Evolutionary conservation across 2,329 filamentous ascomycete genomes (phyloP).

Genomic region (Exophiala alcalophila): DNA sequence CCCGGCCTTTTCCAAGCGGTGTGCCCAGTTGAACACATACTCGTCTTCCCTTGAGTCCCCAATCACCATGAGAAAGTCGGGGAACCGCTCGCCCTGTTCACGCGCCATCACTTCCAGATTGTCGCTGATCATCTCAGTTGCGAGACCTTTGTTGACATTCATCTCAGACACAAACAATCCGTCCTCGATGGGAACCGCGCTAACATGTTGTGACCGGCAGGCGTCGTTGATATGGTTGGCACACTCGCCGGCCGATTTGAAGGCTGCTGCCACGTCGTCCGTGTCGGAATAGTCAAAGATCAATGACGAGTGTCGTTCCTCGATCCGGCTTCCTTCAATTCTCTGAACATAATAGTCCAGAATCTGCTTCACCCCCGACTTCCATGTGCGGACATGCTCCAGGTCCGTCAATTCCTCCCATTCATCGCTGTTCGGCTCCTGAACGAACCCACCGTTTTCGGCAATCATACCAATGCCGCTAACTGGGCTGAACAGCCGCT

Average conservation of each 20-base stretch:
- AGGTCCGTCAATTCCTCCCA: constrained; percentile 79
- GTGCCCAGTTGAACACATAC: constrained; percentile 91
- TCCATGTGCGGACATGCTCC: constrained; percentile 71
- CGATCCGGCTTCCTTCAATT: constrained; percentile 80
- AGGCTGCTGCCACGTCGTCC: constrained; percentile 71
- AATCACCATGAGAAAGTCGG: constrained; percentile 85
- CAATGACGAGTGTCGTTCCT: constrained; percentile 86
- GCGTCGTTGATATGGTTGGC: constrained; percentile 94
- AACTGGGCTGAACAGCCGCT: constrained; percentile 78
- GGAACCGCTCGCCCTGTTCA: constrained; percentile 39
- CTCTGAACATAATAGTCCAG: constrained; percentile 87
- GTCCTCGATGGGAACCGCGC: constrained; percentile 76
- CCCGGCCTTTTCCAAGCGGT: constrained; percentile 62
- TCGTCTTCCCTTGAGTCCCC: constrained; percentile 93
- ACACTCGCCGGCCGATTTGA: constrained; percentile 80
- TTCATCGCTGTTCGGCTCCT: constrained; percentile 58
- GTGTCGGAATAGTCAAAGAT: constrained; percentile 86
- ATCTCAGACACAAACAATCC: constrained; percentile 80
- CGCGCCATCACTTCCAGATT: constrained; percentile 56
- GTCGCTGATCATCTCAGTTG: constrained; percentile 67
- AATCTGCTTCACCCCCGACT: constrained; percentile 75
- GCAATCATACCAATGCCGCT: constrained; percentile 84
- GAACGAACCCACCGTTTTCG: constrained; percentile 90
- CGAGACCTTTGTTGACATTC: constrained; percentile 83
- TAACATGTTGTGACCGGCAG: constrained; percentile 77